Evolutionary conservation across 176 grass and related monocot genomes (phyloP).

Genomic region (Oryza brachyantha): DNA sequence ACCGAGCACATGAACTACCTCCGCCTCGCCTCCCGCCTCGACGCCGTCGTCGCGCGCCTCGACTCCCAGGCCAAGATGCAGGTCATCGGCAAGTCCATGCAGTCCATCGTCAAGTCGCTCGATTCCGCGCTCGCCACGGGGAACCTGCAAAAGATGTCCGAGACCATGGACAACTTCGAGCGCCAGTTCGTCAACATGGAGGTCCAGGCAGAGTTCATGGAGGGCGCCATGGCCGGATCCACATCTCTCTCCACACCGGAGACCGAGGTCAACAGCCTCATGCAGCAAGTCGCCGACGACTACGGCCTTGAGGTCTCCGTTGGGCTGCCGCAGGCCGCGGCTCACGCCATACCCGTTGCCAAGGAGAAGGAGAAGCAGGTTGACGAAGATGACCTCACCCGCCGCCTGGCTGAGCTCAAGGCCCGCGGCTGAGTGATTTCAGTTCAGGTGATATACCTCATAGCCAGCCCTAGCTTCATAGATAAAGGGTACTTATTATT

Average conservation of each 20-base stretch:
- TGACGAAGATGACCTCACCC: conserved; percentile 87
- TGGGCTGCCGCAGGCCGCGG: conserved; percentile 69
- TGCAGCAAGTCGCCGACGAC: conserved; percentile 96
- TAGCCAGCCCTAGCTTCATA: neutral
- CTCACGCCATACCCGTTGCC: conserved; percentile 67
- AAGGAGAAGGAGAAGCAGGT: conserved; percentile 85
- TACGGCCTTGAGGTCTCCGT: conserved; percentile 94
- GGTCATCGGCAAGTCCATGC: conserved; percentile 92
- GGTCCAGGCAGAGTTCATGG: conserved; percentile 99
- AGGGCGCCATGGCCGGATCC: conserved; percentile 82
- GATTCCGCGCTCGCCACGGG: conserved; percentile 73
- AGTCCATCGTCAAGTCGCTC: conserved; percentile 76
- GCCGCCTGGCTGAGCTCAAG: conserved; percentile 79
- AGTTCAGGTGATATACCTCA: conserved; percentile 38
- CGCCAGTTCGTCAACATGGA: conserved; percentile 96
- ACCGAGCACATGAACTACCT: conserved; percentile 99
- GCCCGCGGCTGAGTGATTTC: conserved; percentile 51
- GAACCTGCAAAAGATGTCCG: conserved; percentile 98
- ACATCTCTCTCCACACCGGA: conserved; percentile 91
- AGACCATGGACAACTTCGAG: conserved; percentile 96
- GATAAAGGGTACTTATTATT: too few relatives aligned
- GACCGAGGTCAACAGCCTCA: conserved; percentile 96
- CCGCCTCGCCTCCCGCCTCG: conserved; percentile 84
- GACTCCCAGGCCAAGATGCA: conserved; percentile 99
- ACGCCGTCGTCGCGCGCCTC: conserved; percentile 90